Base-by-base conservation (phyloP, 2,329 filamentous ascomycete genomes). In the Aspergillus sp. region DNA sequence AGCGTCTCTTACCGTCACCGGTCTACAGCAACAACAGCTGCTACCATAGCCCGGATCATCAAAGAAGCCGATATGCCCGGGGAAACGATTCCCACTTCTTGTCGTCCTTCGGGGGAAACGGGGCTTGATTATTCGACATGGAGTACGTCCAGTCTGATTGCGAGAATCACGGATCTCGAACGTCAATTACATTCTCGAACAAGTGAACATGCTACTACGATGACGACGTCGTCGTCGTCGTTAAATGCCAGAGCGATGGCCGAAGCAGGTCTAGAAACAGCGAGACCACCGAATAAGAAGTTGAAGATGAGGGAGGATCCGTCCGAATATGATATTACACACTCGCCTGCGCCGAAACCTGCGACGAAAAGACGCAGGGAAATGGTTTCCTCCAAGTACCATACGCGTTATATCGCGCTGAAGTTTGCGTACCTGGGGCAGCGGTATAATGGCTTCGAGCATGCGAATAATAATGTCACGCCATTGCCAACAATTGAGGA, bases 391-490 rank as follows among this genome's bases (percentile, higher is more conserved):
- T 82, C 81, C 9, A 85, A 82, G 61, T 95, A 96, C 66, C 78
- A 80, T 33, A 94, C 88, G 1, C 81, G 93, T 41, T 81, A 85
- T 50, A 86, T 98, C 52, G 93, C 91, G 5, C 73, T 98, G 49
- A 97, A 96, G 67, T 82, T 98, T 52, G 90, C 93, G 35, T 98
- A 98, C 65, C 72, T 97, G 33, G 93, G 93, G 41, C 86, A 88
- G 64, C 79, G 81, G 46, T 98, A 97, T 67, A 91, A 93, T 67
- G 93, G 93, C 1, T 94, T 89, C 65, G 93, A 98, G 72, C 87
- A 91, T 67, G 84, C 91, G 61, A 77, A 78, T 49, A 81, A 81
- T 55, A 85, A 85, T 50, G 71, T 66, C 1, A 85, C 81, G 4
- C 80, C 80, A 3, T 66, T 87, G 52, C 83, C 91, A 4, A 90